Evolutionary conservation across 257 asterid genomes (phyloP).

Genomic region (Anisodus acutangulus): DNA sequence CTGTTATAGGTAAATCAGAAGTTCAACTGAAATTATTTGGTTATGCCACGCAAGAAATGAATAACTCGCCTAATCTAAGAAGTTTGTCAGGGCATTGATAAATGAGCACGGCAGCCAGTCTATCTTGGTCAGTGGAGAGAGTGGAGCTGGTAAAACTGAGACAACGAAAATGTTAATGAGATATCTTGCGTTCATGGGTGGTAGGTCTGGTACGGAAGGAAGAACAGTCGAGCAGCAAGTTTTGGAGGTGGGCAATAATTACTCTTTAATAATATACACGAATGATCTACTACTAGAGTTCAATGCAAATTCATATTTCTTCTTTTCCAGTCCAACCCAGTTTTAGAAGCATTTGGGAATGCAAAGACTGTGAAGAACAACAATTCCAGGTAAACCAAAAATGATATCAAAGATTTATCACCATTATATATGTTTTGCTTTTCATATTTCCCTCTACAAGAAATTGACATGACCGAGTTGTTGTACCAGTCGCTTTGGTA

Average conservation of each 20-base stretch:
- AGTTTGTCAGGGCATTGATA: constrained; percentile 65
- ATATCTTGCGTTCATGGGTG: constrained; percentile 98
- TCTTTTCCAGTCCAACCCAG: constrained; percentile 83
- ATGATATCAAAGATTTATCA: background rate
- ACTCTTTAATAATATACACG: constrained; percentile 14
- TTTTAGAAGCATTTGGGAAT: constrained; percentile 95
- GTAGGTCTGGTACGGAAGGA: constrained; percentile 85
- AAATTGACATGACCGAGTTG: constrained; percentile 54
- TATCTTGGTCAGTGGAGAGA: constrained; percentile 96
- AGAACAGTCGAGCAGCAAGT: constrained; percentile 98
- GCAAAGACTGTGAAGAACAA: constrained; percentile 94
- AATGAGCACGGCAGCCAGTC: constrained; percentile 94
- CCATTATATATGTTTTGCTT: background rate
- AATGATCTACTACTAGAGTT: constrained; percentile 10
- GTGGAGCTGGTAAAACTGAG: constrained; percentile 98
- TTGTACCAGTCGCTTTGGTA: constrained; percentile 92
- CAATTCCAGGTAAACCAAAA: constrained; percentile 74
- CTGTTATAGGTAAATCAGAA: constrained; percentile 67
- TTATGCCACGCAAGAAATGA: background rate
- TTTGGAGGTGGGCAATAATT: constrained; percentile 67
- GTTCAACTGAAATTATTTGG: constrained; percentile 24
- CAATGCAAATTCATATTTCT: constrained; percentile 31
- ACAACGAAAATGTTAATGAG: constrained; percentile 96
- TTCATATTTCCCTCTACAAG: constrained; percentile 40
- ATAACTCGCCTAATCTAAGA: constrained; percentile 12